Conservation (phyloP, 495 filamentous ascomycete species). For the Aspergillus sclerotioniger region DNA sequence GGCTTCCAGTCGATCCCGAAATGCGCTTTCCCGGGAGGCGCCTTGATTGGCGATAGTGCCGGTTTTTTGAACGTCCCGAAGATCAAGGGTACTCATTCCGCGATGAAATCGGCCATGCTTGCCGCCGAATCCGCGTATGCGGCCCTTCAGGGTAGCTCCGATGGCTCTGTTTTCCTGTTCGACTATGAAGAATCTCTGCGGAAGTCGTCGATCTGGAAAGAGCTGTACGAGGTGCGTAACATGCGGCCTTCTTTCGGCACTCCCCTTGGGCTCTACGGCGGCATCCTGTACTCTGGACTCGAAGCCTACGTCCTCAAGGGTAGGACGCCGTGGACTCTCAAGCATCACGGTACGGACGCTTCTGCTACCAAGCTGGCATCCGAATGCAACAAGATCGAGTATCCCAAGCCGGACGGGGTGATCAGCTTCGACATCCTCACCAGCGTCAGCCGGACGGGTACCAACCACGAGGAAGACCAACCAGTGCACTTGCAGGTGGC, state of each 20-base stretch:
- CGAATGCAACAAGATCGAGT: slow-evolving; percentile 82
- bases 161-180: slow-evolving; percentile 82
- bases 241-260: slow-evolving; percentile 93
- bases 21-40: slow-evolving; percentile 92
- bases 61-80: slow-evolving; percentile 98
- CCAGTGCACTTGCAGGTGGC: slow-evolving; percentile 91
- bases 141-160: slow-evolving; percentile 60
- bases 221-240: slow-evolving; percentile 93
- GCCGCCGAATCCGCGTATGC: slow-evolving; percentile 85
- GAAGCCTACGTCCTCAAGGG: slow-evolving; percentile 88
- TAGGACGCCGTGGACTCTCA: slow-evolving; percentile 86
- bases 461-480: slow-evolving; percentile 99
- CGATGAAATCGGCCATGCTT: slow-evolving; percentile 96
- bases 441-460: slow-evolving; percentile 88
- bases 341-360: slow-evolving; percentile 63
- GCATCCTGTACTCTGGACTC: slow-evolving; percentile 88
- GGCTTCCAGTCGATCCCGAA: slow-evolving; percentile 98
- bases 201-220: slow-evolving; percentile 84
- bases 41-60: slow-evolving; percentile 92
- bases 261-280: slow-evolving; percentile 80
- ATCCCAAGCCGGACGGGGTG: slow-evolving; percentile 92
- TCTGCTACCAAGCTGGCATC: slow-evolving; percentile 79
- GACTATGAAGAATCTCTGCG: slow-evolving; percentile 93
- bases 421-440: slow-evolving; percentile 96
- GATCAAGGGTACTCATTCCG: slow-evolving; percentile 97